These are phyloP conservation scores for Boletus bicolor DNA, from an alignment of 768 basidiomycete species.

Conservation along the genomic window DNA sequence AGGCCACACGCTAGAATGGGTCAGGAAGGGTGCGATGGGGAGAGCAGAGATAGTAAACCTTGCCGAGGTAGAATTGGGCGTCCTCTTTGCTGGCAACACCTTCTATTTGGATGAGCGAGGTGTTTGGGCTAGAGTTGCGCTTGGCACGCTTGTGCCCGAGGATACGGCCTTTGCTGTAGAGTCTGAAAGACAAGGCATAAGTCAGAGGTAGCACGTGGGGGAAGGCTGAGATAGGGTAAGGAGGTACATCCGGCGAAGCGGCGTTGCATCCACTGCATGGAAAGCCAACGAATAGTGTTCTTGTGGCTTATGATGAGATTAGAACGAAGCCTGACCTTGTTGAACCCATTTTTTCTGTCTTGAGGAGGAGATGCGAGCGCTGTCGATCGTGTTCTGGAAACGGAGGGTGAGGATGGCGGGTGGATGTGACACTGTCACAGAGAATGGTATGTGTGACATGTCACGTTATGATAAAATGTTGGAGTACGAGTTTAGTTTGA, in stretches of 20 bases:
- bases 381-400: conserved; percentile 25
- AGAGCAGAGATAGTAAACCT: conserved; percentile 52
- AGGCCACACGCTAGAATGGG: conserved; percentile 78
- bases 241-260: conserved; percentile 12
- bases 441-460: conserved; percentile 19
- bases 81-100: conserved; percentile 92
- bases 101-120: conserved; percentile 95
- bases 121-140: conserved; percentile 94
- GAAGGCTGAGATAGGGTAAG: neutral
- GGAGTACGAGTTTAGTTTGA: neutral
- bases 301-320: neutral
- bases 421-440: conserved; percentile 32
- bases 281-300: neutral
- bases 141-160: conserved; percentile 98
- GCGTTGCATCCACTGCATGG: conserved; percentile 15
- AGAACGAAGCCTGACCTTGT: conserved; percentile 59
- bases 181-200: conserved; percentile 45
- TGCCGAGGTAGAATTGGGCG: conserved; percentile 97
- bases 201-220: neutral
- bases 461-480: conserved; percentile 12
- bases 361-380: conserved; percentile 23
- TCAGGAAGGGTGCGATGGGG: neutral
- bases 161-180: conserved; percentile 95
- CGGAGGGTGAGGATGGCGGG: conserved; percentile 5
- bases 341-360: conserved; percentile 63